Conservation (phyloP, 352 stramenopile genomes). For the Phytophthora cryptogea region DNA sequence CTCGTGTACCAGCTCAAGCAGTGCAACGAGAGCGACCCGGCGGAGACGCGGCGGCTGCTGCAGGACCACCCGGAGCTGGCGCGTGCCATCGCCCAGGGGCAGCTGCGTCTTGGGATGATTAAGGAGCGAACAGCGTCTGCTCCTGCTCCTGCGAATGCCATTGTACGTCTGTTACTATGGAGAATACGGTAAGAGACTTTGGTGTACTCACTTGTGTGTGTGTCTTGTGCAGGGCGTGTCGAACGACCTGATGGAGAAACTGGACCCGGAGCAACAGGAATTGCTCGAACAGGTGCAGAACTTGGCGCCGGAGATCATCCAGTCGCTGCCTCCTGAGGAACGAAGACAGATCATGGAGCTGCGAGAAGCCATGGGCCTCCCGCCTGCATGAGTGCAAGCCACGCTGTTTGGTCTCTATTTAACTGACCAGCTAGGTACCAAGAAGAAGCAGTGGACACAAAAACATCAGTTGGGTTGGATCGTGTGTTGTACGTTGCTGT, state of each 20-base stretch:
- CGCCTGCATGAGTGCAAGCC: slow-evolving; percentile 42
- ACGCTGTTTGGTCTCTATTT: slow-evolving; percentile 23
- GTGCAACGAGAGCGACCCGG: slow-evolving; percentile 79
- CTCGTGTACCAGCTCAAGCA: slow-evolving; percentile 80
- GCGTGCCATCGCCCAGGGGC: slow-evolving; percentile 67
- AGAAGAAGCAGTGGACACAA: slow-evolving; percentile 1
- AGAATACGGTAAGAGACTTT: neutral
- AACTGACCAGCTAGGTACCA: slow-evolving; percentile 12
- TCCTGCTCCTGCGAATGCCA: slow-evolving; percentile 48
- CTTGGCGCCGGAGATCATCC: slow-evolving; percentile 79
- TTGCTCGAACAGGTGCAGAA: slow-evolving; percentile 84
- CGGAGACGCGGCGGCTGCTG: slow-evolving; percentile 67
- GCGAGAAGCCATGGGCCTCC: slow-evolving; percentile 76
- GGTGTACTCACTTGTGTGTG: slow-evolving; percentile 2
- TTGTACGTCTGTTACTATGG: slow-evolving; percentile 28
- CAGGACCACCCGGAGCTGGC: slow-evolving; percentile 80
- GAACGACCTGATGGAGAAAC: slow-evolving; percentile 65
- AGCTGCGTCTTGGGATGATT: slow-evolving; percentile 78
- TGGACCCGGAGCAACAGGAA: slow-evolving; percentile 80
- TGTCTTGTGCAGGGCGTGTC: slow-evolving; percentile 47
- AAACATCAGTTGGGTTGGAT: slow-evolving; percentile 12
- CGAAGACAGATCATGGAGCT: slow-evolving; percentile 86
- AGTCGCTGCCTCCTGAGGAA: slow-evolving; percentile 71
- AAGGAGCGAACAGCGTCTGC: slow-evolving; percentile 48
- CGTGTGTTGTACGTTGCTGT: slow-evolving; percentile 23